Base-by-base conservation (phyloP, 1,284 basidiomycete species). In the Rhodotorula sp. region DNA sequence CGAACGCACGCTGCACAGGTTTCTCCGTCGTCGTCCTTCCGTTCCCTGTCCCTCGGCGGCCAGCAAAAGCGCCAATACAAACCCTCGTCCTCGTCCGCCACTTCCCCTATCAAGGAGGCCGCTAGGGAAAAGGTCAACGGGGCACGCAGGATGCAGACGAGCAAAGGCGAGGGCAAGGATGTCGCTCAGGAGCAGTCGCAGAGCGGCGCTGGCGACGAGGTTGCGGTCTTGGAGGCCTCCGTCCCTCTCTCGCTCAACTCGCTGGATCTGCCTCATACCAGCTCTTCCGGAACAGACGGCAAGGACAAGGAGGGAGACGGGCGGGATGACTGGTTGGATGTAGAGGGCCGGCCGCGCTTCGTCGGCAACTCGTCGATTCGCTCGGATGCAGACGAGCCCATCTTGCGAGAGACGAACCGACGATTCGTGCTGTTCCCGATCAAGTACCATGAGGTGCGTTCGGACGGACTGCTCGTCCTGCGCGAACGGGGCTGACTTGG, bases 391-490 rank as follows among this genome's bases (percentile, higher is more conserved):
- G 71, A 77, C 62, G 77, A 78, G 67, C 75, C 77, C 13, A 73
- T 78, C 24, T 59, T 78, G 54, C 69, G 74, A 30, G 76, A 77
- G 52, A 72, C 69, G 24, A 72, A 70, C 47, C 69, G 70, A 55
- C 71, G 78, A 22, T 79, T 79, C 59, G 78, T 79, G n/a, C 67
- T 79, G 47, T 79, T 79, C 66, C 78, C 78, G 26, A 79, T 79
- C 26, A 72, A 78, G 69, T 79, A 78, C 61, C 77, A 78, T 58
- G 77, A 78, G 68, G 77, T 79, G 47, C 31, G 3, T 13, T 34
- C 37, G 34, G 5, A 24, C 48, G 22, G 6, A 3, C 9, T 30
- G 26, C 8, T 30, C 7, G 7, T 20, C 20, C 9, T 18, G 4
- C 4, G 28, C 18, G 7, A 11, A 5, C 8, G 9, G 6, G 18